A percentile compares a stretch with the other conserved stretches of the same genome.
phyloP scores from a whole-genome alignment of 306 rosid species.

The Quillaja saponaria region DNA sequence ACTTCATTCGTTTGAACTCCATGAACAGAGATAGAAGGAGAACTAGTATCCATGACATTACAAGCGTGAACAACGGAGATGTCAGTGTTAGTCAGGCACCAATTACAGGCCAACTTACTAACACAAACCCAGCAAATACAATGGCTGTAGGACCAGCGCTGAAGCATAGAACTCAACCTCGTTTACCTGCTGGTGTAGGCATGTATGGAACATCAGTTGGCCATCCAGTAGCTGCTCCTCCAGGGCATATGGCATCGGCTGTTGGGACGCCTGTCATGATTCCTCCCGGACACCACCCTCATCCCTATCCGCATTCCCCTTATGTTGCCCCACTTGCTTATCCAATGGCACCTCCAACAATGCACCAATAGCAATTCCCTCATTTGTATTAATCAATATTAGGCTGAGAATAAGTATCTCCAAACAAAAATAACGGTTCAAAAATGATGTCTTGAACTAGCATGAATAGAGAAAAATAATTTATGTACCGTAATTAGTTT shows the following conservation, averaged over 20 bases:
- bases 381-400: conserved; percentile 26
- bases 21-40: conserved; percentile 96
- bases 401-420: conserved; percentile 31
- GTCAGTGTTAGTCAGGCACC: conserved; percentile 64
- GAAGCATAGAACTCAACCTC: conserved; percentile 73
- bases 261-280: conserved; percentile 97
- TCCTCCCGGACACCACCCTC: conserved; percentile 64
- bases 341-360: conserved; percentile 92
- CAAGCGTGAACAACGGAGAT: conserved; percentile 81
- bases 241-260: conserved; percentile 82
- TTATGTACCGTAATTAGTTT: too few species aligned
- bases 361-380: conserved; percentile 63
- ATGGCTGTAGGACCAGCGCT: conserved; percentile 54
- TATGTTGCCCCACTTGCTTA: conserved; percentile 89
- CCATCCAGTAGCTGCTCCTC: conserved; percentile 82
- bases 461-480: too few species aligned
- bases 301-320: conserved; percentile 48
- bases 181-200: conserved; percentile 66
- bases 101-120: conserved; percentile 79
- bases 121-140: conserved; percentile 45
- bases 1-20: conserved; percentile 88
- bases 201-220: conserved; percentile 90
- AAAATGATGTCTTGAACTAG: too few species aligned
- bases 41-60: conserved; percentile 93
- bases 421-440: too few species aligned